These are phyloP conservation scores for Juglanconis oblonga DNA, from an alignment of 2,329 filamentous ascomycete genomes.

Conservation along the genomic window DNA sequence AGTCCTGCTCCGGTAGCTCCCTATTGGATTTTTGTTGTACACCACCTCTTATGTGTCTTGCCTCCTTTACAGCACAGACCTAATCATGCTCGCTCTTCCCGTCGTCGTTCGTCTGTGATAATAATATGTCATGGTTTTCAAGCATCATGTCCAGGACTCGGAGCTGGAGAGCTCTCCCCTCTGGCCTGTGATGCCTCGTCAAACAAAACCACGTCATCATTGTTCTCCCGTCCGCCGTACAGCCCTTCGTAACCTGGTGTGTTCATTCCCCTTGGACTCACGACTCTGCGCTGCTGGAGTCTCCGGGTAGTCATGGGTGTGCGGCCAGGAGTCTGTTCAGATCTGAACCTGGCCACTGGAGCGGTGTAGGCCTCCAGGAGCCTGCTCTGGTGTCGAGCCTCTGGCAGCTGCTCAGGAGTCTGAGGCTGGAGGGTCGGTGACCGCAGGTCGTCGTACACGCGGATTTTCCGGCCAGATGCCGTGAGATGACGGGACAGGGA, in stretches of 20 bases:
- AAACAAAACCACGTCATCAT: slow-evolving; percentile 37
- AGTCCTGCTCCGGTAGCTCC: too few relatives aligned
- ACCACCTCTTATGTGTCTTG: too few relatives aligned
- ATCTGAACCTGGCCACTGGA: slow-evolving; percentile 27
- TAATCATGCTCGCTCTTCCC: neutral
- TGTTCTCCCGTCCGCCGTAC: slow-evolving; percentile 48
- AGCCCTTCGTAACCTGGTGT: slow-evolving; percentile 44
- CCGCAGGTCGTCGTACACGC: slow-evolving; percentile 45
- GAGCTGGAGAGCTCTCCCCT: neutral
- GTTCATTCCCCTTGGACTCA: slow-evolving; percentile 36
- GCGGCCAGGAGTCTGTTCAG: slow-evolving; percentile 20
- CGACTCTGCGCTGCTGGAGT: slow-evolving; percentile 24
- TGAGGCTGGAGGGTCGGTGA: slow-evolving; percentile 45
- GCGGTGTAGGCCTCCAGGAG: slow-evolving; percentile 42
- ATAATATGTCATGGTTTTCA: neutral
- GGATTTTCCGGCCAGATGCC: slow-evolving; percentile 26
- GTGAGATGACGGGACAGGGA: slow-evolving; percentile 15
- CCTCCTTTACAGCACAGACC: neutral
- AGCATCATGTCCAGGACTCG: neutral
- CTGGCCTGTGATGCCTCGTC: slow-evolving; percentile 23
- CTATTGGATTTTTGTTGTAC: too few relatives aligned
- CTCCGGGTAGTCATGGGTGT: slow-evolving; percentile 21
- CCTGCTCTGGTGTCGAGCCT: slow-evolving; percentile 44
- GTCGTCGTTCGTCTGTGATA: neutral
- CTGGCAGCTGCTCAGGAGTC: slow-evolving; percentile 48